Evolutionary conservation across 2,329 filamentous ascomycete genomes (phyloP).

Genomic region (Waltergamsia citrina): DNA sequence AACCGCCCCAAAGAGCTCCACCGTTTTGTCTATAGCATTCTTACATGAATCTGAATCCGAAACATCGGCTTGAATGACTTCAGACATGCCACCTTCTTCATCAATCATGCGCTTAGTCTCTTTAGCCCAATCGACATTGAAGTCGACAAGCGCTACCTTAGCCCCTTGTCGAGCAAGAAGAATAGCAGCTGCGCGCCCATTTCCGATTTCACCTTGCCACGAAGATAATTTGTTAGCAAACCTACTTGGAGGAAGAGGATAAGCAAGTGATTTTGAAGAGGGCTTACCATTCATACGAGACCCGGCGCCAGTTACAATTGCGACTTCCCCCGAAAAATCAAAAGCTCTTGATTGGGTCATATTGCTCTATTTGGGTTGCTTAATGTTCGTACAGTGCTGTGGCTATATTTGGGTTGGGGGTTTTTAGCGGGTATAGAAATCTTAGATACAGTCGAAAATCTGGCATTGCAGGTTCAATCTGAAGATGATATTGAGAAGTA

Average conservation of each 20-base stretch:
- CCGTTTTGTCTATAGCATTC: conserved; percentile 10
- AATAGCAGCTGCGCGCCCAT: conserved; percentile 42
- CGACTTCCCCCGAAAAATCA: conserved; percentile 18
- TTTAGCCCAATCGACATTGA: conserved; percentile 35
- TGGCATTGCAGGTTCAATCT: no score
- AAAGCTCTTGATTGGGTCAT: conserved; percentile 6
- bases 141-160: conserved; percentile 44
- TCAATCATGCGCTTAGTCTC: conserved; percentile 44
- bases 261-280: no score
- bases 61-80: conserved; percentile 43
- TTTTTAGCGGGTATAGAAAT: no score
- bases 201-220: conserved; percentile 33
- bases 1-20: conserved; percentile 13
- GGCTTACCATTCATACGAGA: conserved; percentile 13
- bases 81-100: conserved; percentile 26
- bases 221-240: neutral
- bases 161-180: conserved; percentile 44
- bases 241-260: neutral
- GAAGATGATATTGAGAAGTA: no score
- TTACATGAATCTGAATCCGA: conserved; percentile 41
- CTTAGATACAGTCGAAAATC: no score
- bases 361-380: neutral
- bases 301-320: conserved; percentile 20
- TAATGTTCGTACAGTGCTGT: no score
- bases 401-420: no score